phyloP scores from a whole-genome alignment of 805 yeast genomes.

The Wickerhamomyces tratensis region DNA sequence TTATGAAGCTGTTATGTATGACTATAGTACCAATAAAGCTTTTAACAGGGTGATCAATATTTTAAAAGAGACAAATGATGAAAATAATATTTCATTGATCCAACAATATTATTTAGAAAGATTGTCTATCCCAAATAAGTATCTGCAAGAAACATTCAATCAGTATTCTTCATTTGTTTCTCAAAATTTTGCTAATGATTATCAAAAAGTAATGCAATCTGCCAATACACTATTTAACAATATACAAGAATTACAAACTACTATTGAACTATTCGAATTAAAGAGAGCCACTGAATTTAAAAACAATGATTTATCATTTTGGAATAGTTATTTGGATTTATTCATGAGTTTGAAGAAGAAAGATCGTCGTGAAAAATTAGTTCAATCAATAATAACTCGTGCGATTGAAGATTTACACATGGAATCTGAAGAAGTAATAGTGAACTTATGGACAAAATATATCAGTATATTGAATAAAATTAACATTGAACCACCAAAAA shows the following conservation, averaged over 20 bases:
- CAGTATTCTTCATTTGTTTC: constrained; percentile 33
- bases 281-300: not conserved
- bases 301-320: not conserved
- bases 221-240: constrained; percentile 24
- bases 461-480: constrained; percentile 19
- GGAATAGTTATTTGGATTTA: constrained; percentile 3
- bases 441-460: constrained; percentile 20
- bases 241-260: constrained; percentile 20
- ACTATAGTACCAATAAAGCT: too few species aligned
- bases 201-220: constrained; percentile 25
- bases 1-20: too few species aligned
- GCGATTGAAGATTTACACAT: not conserved
- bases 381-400: not conserved
- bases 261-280: constrained; percentile 28
- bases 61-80: too few species aligned
- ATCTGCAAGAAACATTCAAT: constrained; percentile 29
- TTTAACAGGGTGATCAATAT: too few species aligned
- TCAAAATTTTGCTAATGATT: constrained; percentile 16
- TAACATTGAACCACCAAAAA: too few species aligned
- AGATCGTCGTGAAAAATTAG: not conserved
- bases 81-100: too few species aligned
- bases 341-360: constrained; percentile 4
- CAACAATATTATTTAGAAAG: constrained; percentile 14
- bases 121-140: constrained; percentile 30
- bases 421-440: constrained; percentile 2